Percentiles rank a stretch among this genome's conserved stretches.
Evolutionary conservation across 331 rosid species (phyloP).

Genomic region (Cydonia oblonga): DNA sequence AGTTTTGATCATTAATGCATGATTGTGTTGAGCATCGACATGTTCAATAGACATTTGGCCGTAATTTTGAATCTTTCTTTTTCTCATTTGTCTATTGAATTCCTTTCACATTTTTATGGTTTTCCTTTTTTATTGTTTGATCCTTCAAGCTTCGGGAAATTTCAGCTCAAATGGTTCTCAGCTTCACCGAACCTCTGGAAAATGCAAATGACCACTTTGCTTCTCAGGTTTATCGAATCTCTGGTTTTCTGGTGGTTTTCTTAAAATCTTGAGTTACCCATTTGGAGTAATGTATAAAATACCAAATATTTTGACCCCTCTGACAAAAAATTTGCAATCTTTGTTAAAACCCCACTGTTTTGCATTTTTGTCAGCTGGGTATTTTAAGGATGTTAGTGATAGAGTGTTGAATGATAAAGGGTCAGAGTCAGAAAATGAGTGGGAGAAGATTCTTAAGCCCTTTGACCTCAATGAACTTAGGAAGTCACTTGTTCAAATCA

Average conservation of each 20-base stretch:
- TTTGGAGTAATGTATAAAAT: slow-evolving; percentile 33
- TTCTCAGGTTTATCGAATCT: neutral
- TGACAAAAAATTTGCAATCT: slow-evolving; percentile 15
- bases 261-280: neutral
- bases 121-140: too few relatives aligned
- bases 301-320: slow-evolving; percentile 10
- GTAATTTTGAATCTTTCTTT: too few relatives aligned
- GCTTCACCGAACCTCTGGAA: neutral
- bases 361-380: slow-evolving; percentile 23
- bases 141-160: neutral
- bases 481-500: slow-evolving; percentile 36
- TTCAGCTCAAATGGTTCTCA: neutral
- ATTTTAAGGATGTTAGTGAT: slow-evolving; percentile 1
- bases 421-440: slow-evolving; percentile 52
- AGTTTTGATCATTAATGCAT: too few relatives aligned
- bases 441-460: slow-evolving; percentile 81
- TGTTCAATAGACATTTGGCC: too few relatives aligned
- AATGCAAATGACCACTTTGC: neutral
- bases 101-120: too few relatives aligned
- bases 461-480: slow-evolving; percentile 64
- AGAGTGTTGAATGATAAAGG: slow-evolving; percentile 5
- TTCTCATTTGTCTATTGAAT: too few relatives aligned
- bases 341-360: slow-evolving; percentile 28
- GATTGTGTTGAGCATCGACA: too few relatives aligned
- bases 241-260: slow-evolving; percentile 11